Conservation (phyloP, 192 early-diverging fungal genomes). For the Entomortierella chlamydospora region DNA sequence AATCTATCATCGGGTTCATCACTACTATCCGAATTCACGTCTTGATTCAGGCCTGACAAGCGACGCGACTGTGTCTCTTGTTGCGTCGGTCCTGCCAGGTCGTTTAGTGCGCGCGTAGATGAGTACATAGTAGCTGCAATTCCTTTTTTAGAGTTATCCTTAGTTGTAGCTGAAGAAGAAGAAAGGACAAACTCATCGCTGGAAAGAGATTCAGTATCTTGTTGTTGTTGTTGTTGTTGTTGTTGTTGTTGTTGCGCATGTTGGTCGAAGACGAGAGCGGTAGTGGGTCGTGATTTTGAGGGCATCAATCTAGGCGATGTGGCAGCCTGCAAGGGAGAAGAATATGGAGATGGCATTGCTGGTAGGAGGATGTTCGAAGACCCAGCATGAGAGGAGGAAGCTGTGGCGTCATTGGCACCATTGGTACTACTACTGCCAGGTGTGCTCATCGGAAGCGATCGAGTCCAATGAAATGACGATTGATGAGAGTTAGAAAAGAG, state of each 20-base stretch:
- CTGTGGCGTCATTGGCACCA: not conserved
- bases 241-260: slow-evolving; percentile 16
- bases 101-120: not conserved
- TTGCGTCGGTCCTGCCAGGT: not conserved
- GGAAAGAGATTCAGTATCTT: slow-evolving; percentile 35
- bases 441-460: not conserved
- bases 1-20: slow-evolving; percentile 40
- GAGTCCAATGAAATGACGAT: not conserved
- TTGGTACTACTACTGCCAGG: not conserved
- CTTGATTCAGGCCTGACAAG: not conserved
- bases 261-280: slow-evolving; percentile 37
- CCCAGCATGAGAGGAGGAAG: not conserved
- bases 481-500: not conserved
- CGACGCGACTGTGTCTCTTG: not conserved
- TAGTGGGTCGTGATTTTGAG: slow-evolving; percentile 39
- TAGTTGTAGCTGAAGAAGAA: slow-evolving; percentile 10
- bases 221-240: no score
- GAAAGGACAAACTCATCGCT: slow-evolving; percentile 48
- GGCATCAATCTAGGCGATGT: slow-evolving; percentile 52
- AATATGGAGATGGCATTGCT: no score
- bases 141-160: slow-evolving; percentile 11
- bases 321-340: slow-evolving; percentile 34
- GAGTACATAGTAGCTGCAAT: not conserved
- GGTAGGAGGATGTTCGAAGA: slow-evolving; percentile 2
- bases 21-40: slow-evolving; percentile 19